A percentile compares a stretch with the other conserved stretches of the same genome.
These are phyloP conservation scores for Boletus nobilissimus DNA, from an alignment of 1,284 basidiomycete species.

Conservation along the genomic window DNA sequence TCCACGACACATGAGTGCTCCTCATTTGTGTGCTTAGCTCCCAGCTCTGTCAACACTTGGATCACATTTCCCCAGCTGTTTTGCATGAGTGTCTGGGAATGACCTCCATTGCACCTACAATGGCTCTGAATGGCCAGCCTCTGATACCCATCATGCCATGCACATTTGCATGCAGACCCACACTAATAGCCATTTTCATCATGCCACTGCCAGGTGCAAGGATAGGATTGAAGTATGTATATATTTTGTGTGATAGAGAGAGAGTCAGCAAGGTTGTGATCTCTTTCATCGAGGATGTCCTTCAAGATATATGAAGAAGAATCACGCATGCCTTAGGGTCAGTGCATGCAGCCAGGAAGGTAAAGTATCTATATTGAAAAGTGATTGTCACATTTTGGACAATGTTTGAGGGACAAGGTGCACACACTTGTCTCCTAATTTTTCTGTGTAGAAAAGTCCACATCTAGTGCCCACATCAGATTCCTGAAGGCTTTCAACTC, in stretches of 20 bases:
- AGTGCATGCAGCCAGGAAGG: conserved; percentile 92
- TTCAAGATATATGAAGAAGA: conserved; percentile 97
- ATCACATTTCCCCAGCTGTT: conserved; percentile 97
- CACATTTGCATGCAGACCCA: conserved; percentile 88
- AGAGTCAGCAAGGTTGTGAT: conserved; percentile 96
- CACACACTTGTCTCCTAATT: conserved; percentile 92
- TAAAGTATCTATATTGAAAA: conserved; percentile 86
- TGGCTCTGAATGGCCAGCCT: conserved; percentile 90
- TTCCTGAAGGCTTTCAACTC: conserved; percentile 94
- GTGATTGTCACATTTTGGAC: not conserved
- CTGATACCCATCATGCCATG: conserved; percentile 85
- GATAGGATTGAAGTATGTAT: conserved; percentile 92
- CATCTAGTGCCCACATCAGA: conserved; percentile 92
- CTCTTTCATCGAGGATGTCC: conserved; percentile 98
- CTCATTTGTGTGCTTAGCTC: conserved; percentile 95
- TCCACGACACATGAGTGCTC: conserved; percentile 94
- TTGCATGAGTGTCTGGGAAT: conserved; percentile 94
- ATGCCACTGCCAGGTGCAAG: conserved; percentile 96
- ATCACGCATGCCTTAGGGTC: conserved; percentile 99
- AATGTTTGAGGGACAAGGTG: conserved; percentile 1
- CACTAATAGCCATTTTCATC: conserved; percentile 97
- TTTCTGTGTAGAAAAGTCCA: conserved; percentile 95
- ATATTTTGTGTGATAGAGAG: conserved; percentile 98
- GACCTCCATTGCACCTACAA: conserved; percentile 97
- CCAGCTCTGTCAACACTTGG: conserved; percentile 89